Percentiles rank a stretch among this genome's conserved stretches.
These are phyloP conservation scores for Phoma sp. DNA, from an alignment of 2,329 filamentous ascomycete genomes.

Conservation along the genomic window DNA sequence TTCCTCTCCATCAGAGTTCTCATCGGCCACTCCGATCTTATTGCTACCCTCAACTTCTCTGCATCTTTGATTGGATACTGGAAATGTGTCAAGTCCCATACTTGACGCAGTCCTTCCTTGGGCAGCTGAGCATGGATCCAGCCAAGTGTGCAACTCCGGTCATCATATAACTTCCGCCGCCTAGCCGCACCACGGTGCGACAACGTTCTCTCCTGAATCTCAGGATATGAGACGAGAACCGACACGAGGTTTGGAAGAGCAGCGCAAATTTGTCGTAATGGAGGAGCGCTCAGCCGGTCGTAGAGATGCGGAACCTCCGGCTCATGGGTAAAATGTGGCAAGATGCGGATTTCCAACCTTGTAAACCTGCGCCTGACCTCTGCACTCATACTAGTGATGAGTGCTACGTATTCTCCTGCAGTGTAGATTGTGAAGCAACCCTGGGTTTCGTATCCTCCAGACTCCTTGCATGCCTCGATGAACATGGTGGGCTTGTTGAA, in stretches of 20 bases:
- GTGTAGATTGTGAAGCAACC: background rate
- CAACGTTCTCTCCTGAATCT: background rate
- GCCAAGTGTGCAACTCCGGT: background rate
- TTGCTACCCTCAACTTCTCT: background rate
- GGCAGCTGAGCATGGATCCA: constrained; percentile 6
- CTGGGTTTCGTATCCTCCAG: background rate
- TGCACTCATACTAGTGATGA: constrained; percentile 17
- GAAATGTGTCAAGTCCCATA: constrained; percentile 11
- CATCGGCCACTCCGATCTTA: background rate
- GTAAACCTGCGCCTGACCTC: constrained; percentile 18
- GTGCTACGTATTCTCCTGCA: constrained; percentile 3
- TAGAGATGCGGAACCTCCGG: too few species aligned
- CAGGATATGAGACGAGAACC: constrained; percentile 14
- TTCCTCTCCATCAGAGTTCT: background rate
- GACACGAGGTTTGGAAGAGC: constrained; percentile 18
- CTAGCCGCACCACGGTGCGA: too few species aligned
- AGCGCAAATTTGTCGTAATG: constrained; percentile 14
- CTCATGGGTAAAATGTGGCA: background rate
- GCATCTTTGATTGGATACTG: background rate
- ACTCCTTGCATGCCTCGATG: constrained; percentile 15
- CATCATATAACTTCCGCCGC: too few species aligned
- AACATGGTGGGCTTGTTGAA: constrained; percentile 24
- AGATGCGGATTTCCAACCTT: constrained; percentile 22
- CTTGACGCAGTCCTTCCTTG: background rate
- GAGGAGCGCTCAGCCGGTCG: background rate